Evolutionary conservation across 352 stramenopile species (phyloP), one percentile per base, ranked within the genome.

Genomic region (Pythium rhizo-oryzae): DNA sequence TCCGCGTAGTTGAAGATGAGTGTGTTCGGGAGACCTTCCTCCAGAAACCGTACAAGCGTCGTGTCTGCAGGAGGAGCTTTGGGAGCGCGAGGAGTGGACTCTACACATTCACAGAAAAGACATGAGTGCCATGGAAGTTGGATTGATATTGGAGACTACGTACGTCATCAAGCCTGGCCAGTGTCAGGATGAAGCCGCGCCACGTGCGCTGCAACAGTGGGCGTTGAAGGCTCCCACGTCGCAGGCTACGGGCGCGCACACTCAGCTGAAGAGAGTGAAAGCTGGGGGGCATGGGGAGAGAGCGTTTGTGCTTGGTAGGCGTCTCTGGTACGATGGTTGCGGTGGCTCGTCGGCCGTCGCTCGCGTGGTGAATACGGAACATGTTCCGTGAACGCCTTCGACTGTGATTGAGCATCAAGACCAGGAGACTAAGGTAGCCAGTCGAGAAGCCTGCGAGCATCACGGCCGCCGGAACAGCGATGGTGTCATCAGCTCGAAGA

Each of bases 61-160:
- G 67, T 77, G 35, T 79, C 65, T 85, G 75, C 33, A 84, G 78
- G 11, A 76, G 69, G 2, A 85, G 62, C 57, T 87, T 85, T 1
- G 79, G 77, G 7, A 82, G 57, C 30, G 81, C 77, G 43, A 83
- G 53, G 53, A 69, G 28, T 25, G 76, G 74, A 52, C 59, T 78
- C 79, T 86, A 47, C 15, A 7, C 8, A 59, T 4, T 13, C n/a
- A 8, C 13, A 54, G 5, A 30, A 15, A 50, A 50, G 43, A 2
- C 4, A 47, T 47, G 4, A n/a, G 41, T 47, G 18, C 3, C 41
- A 47, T 47, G 41, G 9, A 3, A n/a, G 13, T 8, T 55, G 19
- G 23, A 55, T 12, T 4, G 23, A 28, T 4, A 15, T 24, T 12
- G 24, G 15, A 53, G 16, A 23, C 19, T n/a, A 35, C 49, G 33